Evolutionary conservation across 2,329 filamentous ascomycete genomes (phyloP).

Genomic region (Cordyceps cicadae): DNA sequence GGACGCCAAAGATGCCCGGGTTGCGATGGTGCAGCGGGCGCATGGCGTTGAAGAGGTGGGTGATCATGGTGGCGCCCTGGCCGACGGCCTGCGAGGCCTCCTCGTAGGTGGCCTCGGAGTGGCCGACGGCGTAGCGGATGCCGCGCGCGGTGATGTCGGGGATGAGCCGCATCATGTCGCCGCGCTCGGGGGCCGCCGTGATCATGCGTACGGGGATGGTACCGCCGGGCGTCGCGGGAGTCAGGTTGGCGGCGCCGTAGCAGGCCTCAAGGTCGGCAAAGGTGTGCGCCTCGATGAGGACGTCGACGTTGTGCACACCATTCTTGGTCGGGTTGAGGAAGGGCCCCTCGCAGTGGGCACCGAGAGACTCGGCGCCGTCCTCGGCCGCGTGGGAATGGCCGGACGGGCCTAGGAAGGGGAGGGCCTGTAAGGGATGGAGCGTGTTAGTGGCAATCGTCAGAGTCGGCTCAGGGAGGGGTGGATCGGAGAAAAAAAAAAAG

Average conservation of each 20-base stretch:
- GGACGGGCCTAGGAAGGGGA: slow-evolving; percentile 71
- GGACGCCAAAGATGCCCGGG: slow-evolving; percentile 78
- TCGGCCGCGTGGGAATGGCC: slow-evolving; percentile 48
- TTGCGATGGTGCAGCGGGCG: slow-evolving; percentile 82
- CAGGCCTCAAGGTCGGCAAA: slow-evolving; percentile 59
- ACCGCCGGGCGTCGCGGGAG: slow-evolving; percentile 24
- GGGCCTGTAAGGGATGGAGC: slow-evolving; percentile 36
- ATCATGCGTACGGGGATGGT: slow-evolving; percentile 61
- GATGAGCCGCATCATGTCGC: slow-evolving; percentile 61
- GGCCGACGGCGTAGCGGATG: slow-evolving; percentile 74
- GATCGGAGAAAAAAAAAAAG: background rate
- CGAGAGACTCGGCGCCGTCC: slow-evolving; percentile 77
- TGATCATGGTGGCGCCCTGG: slow-evolving; percentile 81
- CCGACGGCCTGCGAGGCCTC: slow-evolving; percentile 62
- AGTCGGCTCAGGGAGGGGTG: background rate
- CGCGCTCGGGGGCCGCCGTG: slow-evolving; percentile 76
- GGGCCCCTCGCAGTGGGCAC: slow-evolving; percentile 84
- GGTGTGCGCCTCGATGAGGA: slow-evolving; percentile 56
- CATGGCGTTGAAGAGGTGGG: slow-evolving; percentile 93
- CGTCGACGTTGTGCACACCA: slow-evolving; percentile 71
- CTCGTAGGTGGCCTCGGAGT: slow-evolving; percentile 82
- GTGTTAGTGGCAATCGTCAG: background rate
- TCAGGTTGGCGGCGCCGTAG: slow-evolving; percentile 66
- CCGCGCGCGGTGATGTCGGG: slow-evolving; percentile 53
- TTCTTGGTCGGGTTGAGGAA: slow-evolving; percentile 79